Percentiles rank a stretch among this genome's conserved stretches.
Evolutionary conservation across 768 basidiomycete genomes (phyloP).

Genomic region (Hypholoma sublateritium): DNA sequence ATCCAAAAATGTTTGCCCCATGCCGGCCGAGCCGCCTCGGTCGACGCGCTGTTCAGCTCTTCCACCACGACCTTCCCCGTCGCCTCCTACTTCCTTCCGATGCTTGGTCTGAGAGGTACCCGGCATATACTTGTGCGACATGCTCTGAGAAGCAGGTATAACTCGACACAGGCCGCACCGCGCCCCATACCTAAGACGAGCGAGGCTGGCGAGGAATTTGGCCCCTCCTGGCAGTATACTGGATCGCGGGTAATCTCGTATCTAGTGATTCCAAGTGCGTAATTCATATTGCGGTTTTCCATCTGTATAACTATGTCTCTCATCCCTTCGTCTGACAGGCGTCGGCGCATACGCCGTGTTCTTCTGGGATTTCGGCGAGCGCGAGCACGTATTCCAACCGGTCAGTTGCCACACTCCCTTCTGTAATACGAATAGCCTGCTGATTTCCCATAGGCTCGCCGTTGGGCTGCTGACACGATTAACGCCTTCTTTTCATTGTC

Average conservation of each 20-base stretch:
- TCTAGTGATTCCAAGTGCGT: conserved; percentile 55
- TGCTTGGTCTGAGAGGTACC: conserved; percentile 1
- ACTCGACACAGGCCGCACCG: conserved; percentile 4
- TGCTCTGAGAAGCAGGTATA: neutral
- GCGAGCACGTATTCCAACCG: conserved; percentile 69
- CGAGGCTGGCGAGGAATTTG: conserved; percentile 41
- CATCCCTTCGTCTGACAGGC: conserved; percentile 28
- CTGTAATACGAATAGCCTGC: conserved; percentile 20
- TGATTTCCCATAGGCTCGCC: conserved; percentile 41
- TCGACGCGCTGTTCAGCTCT: no score
- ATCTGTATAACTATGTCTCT: neutral
- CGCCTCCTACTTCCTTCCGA: neutral
- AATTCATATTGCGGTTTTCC: neutral
- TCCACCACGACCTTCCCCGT: no score
- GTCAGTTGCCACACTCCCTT: conserved; percentile 37
- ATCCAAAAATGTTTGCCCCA: no score
- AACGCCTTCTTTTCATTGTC: conserved; percentile 59
- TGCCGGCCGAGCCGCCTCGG: no score
- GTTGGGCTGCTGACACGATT: conserved; percentile 53
- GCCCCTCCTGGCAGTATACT: conserved; percentile 63
- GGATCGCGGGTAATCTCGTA: conserved; percentile 50
- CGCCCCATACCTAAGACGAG: conserved; percentile 11
- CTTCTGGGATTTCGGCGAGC: conserved; percentile 67
- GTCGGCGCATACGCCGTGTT: conserved; percentile 58
- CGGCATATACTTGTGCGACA: conserved; percentile 1